phyloP scores from a whole-genome alignment of 805 yeast genomes.

The Lachancea nothofagi region DNA sequence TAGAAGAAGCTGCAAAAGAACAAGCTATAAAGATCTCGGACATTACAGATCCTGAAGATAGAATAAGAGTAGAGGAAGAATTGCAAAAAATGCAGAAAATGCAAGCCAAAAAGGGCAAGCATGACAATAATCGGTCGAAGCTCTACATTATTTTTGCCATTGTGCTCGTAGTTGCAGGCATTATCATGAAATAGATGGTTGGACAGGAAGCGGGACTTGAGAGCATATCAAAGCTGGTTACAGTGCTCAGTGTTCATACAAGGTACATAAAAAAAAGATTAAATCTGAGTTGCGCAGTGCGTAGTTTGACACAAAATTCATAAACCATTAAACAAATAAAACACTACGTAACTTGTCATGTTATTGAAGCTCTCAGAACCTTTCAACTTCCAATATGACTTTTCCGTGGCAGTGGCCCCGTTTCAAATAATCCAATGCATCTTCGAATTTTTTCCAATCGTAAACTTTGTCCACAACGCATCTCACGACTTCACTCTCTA shows the following conservation, averaged over 20 bases:
- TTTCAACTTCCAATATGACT: constrained; percentile 47
- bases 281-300: too few relatives aligned
- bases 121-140: constrained; percentile 14
- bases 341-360: not conserved
- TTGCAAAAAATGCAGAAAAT: constrained; percentile 15
- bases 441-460: constrained; percentile 47
- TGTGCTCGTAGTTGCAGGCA: constrained; percentile 29
- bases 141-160: constrained; percentile 34
- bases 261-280: constrained; percentile 3
- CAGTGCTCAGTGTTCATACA: too few relatives aligned
- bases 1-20: constrained; percentile 30
- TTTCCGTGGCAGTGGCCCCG: constrained; percentile 62
- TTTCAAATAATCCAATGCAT: constrained; percentile 50
- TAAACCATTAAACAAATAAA: too few relatives aligned
- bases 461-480: constrained; percentile 51
- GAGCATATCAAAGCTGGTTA: not conserved
- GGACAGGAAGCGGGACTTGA: not conserved
- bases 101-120: constrained; percentile 9
- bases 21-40: constrained; percentile 34
- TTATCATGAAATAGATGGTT: constrained; percentile 27
- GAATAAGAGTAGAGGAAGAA: constrained; percentile 45
- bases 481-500: constrained; percentile 42
- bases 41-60: constrained; percentile 62
- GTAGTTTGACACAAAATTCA: constrained; percentile 1
- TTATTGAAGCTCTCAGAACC: constrained; percentile 25